phyloP scores from a whole-genome alignment of 2,329 filamentous ascomycete genomes.

The Aspergillus novofumigatus region DNA sequence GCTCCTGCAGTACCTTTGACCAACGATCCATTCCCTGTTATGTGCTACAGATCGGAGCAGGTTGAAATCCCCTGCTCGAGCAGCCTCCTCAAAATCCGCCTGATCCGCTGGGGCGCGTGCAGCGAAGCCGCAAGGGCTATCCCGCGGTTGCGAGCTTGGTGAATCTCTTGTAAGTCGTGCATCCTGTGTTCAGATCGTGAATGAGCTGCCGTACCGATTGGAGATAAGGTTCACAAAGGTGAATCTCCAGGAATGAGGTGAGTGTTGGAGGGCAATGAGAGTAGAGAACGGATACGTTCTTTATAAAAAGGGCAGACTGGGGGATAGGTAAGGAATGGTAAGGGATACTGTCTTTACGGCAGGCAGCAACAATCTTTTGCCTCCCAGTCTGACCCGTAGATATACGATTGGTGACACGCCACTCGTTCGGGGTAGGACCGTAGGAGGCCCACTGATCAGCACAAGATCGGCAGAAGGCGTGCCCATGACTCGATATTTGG shows the following conservation, averaged over 20 bases:
- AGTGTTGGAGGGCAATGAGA: not conserved
- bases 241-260: not conserved
- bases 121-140: not conserved
- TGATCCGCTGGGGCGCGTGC: not conserved
- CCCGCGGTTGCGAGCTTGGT: not conserved
- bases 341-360: not conserved
- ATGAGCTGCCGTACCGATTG: not conserved
- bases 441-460: not conserved
- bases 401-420: not conserved
- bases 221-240: not conserved
- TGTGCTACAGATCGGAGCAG: conserved; percentile 3
- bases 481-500: too few relatives aligned
- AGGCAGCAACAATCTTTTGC: not conserved
- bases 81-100: not conserved
- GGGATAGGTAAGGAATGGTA: not conserved
- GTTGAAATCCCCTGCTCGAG: not conserved
- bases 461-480: not conserved
- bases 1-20: not conserved
- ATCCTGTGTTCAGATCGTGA: not conserved
- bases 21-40: not conserved
- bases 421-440: not conserved
- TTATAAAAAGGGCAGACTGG: not conserved
- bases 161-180: not conserved
- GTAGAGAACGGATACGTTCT: not conserved
- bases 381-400: not conserved